Percentiles rank a stretch among this genome's conserved stretches.
These are phyloP conservation scores for Fraxinus sp. DNA, from an alignment of 305 asterid genomes.

Conservation along the genomic window DNA sequence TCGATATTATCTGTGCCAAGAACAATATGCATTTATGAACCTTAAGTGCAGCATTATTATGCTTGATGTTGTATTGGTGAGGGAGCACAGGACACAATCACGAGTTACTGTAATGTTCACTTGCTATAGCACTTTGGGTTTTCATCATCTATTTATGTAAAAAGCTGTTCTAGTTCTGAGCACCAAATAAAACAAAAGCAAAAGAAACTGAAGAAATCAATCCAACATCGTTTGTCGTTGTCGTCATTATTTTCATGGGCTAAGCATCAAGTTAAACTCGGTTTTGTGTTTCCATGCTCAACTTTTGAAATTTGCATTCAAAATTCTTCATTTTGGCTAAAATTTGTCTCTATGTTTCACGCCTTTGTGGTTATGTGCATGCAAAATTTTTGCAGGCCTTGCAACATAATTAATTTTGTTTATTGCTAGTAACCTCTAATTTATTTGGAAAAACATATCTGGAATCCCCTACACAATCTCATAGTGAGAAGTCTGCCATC, in stretches of 20 bases:
- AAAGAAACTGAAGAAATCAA: background rate
- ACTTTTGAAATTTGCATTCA: background rate
- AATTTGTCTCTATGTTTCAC: background rate
- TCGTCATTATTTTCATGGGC: too few species aligned
- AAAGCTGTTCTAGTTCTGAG: background rate
- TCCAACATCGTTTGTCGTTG: background rate
- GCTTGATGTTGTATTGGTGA: background rate
- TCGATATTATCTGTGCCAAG: background rate
- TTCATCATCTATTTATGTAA: background rate
- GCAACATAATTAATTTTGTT: too few species aligned
- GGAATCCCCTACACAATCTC: background rate
- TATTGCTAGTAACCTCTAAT: background rate
- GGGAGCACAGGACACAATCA: background rate
- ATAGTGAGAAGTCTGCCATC: background rate
- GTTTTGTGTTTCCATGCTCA: background rate
- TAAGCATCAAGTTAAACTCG: too few species aligned
- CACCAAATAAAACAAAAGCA: background rate
- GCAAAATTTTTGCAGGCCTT: background rate
- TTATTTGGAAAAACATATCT: background rate
- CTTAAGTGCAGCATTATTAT: background rate
- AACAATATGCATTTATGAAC: background rate
- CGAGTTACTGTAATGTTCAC: background rate
- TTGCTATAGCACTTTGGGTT: background rate
- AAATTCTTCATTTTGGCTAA: background rate
- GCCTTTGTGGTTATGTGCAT: background rate